Base-by-base conservation (phyloP, 192 early-diverging fungal genomes). In the Podila horticola region DNA sequence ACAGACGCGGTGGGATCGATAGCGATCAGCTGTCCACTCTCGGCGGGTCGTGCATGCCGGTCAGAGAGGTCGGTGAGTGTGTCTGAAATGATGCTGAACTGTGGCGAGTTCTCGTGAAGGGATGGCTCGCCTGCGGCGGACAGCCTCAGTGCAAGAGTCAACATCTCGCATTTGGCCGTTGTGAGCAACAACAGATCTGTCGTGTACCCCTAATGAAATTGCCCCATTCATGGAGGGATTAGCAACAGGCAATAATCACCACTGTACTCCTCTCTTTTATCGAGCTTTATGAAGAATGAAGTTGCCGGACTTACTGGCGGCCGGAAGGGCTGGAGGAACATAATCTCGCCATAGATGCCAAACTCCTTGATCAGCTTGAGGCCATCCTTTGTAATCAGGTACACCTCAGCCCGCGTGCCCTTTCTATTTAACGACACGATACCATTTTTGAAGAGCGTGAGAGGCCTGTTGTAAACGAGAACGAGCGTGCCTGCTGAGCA, bases 291-390 rank as follows among this genome's bases (percentile, higher is more conserved):
- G 8, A 55, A 9, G 4, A 55, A 19, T 24, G 9, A 10, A 12
- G 12, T 30, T 15, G 20, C n/a, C 11, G 11, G 19, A 83, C 75
- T 41, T 74, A 88, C 90, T 66, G 62, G 60, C 11, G 86, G 86
- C 11, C 84, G 74, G 64, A 85, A 90, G 7, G 86, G 55, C 62
- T 86, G 49, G 66, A 96, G 64, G 1, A 74, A 75, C 1, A 86
- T 83, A 30, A 96, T 90, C 11, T 90, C 88, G n/a, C 92, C 95
- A 84, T 92, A 90, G 9, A 96, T 68, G 5, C 83, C 79, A 55
- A 90, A 86, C 60, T 93, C 91, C 61, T 79, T 84, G 19, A 92
- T 67, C 8, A 81, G 83, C 55, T 85, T 87, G 52, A 94, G 74
- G 4, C 79, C 83, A 36, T 72, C 75, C 0, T 64, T 52, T 8